Percentiles rank a stretch among this genome's conserved stretches.
Evolutionary conservation across 805 yeast genomes (phyloP).

Genomic region (Saturnispora silvae): DNA sequence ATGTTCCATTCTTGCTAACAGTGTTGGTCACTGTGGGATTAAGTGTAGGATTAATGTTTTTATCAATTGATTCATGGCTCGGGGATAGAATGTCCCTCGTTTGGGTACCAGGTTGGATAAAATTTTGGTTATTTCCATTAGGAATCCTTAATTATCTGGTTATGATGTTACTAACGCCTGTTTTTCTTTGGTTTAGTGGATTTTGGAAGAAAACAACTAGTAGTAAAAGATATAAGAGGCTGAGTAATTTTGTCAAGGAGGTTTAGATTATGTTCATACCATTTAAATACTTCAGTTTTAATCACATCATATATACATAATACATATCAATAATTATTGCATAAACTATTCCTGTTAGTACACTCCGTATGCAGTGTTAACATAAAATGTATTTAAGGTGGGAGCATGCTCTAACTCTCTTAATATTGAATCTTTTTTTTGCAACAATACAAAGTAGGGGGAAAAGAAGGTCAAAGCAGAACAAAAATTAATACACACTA

Average conservation of each 20-base stretch:
- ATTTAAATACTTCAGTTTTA: too few species aligned
- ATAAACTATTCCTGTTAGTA: too few species aligned
- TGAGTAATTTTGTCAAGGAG: neutral
- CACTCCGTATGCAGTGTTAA: too few species aligned
- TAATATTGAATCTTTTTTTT: too few species aligned
- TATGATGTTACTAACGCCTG: slow-evolving; percentile 1
- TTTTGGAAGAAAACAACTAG: slow-evolving; percentile 6
- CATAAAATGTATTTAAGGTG: too few species aligned
- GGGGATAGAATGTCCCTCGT: slow-evolving; percentile 75
- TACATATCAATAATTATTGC: too few species aligned
- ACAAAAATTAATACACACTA: too few species aligned
- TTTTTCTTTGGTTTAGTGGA: neutral
- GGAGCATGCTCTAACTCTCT: too few species aligned
- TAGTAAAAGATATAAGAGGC: slow-evolving; percentile 5
- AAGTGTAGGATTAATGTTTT: slow-evolving; percentile 45
- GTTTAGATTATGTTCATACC: too few species aligned
- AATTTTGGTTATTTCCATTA: slow-evolving; percentile 35
- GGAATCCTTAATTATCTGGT: slow-evolving; percentile 37
- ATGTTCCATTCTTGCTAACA: slow-evolving; percentile 61
- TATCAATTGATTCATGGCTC: slow-evolving; percentile 39
- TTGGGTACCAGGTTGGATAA: slow-evolving; percentile 39
- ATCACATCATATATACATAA: too few species aligned
- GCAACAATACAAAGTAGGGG: too few species aligned
- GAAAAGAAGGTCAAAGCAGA: too few species aligned
- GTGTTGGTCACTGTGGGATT: slow-evolving; percentile 37